Evolutionary conservation across 2,329 filamentous ascomycete genomes (phyloP).

Genomic region (Colletotrichum melonis): DNA sequence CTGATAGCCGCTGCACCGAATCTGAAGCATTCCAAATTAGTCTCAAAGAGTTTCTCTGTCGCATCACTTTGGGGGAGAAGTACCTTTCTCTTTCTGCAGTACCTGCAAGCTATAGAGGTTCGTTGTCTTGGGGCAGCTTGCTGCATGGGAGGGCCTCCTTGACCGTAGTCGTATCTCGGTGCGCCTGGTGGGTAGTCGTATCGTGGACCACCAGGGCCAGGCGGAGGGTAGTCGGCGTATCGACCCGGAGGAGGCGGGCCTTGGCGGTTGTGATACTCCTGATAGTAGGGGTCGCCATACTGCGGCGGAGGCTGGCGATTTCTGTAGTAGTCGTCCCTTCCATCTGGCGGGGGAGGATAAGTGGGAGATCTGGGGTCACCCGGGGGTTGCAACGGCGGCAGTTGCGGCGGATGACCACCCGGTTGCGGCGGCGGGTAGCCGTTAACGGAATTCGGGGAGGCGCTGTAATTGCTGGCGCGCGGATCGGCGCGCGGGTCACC

Average conservation of each 20-base stretch:
- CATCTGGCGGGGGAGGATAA: slow-evolving; percentile 33
- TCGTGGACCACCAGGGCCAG: slow-evolving; percentile 27
- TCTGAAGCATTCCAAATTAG: slow-evolving; percentile 49
- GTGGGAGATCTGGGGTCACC: slow-evolving; percentile 34
- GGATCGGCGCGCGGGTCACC: slow-evolving; percentile 43
- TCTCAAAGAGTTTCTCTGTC: not conserved
- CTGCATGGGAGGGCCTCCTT: slow-evolving; percentile 51
- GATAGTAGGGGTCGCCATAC: slow-evolving; percentile 46
- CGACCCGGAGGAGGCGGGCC: slow-evolving; percentile 44
- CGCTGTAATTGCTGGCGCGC: slow-evolving; percentile 45
- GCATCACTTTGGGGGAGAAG: slow-evolving; percentile 10
- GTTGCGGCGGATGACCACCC: slow-evolving; percentile 27
- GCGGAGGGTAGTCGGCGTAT: slow-evolving; percentile 47
- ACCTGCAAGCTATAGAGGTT: slow-evolving; percentile 70
- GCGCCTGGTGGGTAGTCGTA: slow-evolving; percentile 38
- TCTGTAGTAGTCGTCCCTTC: slow-evolving; percentile 44
- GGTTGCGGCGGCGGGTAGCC: slow-evolving; percentile 53
- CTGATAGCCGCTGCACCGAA: slow-evolving; percentile 71
- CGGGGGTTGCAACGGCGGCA: slow-evolving; percentile 35
- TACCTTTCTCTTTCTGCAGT: slow-evolving; percentile 72
- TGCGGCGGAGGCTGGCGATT: slow-evolving; percentile 46
- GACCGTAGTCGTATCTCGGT: slow-evolving; percentile 44
- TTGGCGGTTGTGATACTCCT: slow-evolving; percentile 50
- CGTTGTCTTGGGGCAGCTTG: slow-evolving; percentile 68
- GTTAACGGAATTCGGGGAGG: slow-evolving; percentile 57